phyloP scores from a whole-genome alignment of 257 asterid genomes.

The Apocynum venetum region DNA sequence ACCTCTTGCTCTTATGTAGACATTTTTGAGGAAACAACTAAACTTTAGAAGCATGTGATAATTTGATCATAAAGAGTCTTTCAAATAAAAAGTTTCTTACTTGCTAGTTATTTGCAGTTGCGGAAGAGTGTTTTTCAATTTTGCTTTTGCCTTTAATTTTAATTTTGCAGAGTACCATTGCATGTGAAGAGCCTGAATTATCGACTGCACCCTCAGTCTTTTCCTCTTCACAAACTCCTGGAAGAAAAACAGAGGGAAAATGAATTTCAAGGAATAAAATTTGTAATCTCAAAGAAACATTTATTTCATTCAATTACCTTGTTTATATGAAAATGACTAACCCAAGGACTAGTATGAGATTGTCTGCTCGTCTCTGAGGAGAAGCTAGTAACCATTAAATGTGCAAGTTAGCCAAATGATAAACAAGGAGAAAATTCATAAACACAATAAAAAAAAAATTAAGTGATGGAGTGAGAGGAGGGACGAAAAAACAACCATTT shows the following conservation, averaged over 20 bases:
- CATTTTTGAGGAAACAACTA: background rate
- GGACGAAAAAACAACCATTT: background rate
- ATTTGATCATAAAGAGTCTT: constrained; percentile 5
- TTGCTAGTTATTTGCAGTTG: constrained; percentile 43
- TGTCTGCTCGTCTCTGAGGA: constrained; percentile 31
- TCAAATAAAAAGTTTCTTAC: constrained; percentile 42
- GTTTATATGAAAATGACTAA: constrained; percentile 65
- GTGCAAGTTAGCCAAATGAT: constrained; percentile 24
- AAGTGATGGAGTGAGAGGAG: background rate
- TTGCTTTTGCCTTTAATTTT: constrained; percentile 39
- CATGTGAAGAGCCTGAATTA: constrained; percentile 51
- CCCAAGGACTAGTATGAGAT: constrained; percentile 53
- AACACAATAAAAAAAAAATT: constrained; percentile 11
- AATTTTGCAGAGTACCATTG: constrained; percentile 33
- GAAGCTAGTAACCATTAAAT: constrained; percentile 34
- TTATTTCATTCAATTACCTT: constrained; percentile 50
- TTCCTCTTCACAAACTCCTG: constrained; percentile 67
- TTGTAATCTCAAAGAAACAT: background rate
- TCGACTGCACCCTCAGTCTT: constrained; percentile 45
- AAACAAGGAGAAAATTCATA: constrained; percentile 7
- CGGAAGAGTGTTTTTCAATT: constrained; percentile 48
- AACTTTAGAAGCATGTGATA: background rate
- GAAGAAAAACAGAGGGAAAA: constrained; percentile 18
- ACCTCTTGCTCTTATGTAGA: background rate
- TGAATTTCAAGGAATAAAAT: background rate